Evolutionary conservation across 441 rosid genomes (phyloP).

Genomic region (Eutrema salsugineum): DNA sequence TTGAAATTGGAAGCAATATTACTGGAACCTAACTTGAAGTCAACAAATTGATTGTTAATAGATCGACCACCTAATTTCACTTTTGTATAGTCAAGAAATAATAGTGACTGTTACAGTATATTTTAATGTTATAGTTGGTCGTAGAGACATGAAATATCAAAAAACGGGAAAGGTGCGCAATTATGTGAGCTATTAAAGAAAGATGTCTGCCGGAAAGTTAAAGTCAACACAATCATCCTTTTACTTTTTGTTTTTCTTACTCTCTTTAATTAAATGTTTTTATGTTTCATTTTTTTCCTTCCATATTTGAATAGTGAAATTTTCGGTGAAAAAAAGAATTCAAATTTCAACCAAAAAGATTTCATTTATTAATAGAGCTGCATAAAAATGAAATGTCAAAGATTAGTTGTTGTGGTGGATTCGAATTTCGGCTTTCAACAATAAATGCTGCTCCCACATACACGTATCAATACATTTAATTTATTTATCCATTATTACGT

Average conservation of each 20-base stretch:
- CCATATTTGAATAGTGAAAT: neutral
- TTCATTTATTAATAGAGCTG: neutral
- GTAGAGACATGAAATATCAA: conserved; percentile 28
- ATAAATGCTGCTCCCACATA: conserved; percentile 20
- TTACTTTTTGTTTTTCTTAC: neutral
- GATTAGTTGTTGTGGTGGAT: neutral
- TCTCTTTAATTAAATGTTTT: neutral
- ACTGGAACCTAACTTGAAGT: neutral
- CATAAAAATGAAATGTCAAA: neutral
- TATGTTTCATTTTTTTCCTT: neutral
- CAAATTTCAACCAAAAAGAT: neutral
- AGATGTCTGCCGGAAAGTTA: conserved; percentile 19
- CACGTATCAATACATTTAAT: neutral
- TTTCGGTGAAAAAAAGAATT: neutral
- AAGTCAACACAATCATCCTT: conserved; percentile 19
- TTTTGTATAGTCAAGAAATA: neutral
- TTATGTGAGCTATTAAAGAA: conserved; percentile 24
- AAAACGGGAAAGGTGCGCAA: conserved; percentile 28
- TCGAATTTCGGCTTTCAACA: neutral
- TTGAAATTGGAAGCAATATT: neutral
- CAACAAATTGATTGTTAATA: conserved; percentile 10
- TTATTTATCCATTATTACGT: neutral
- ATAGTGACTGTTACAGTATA: neutral
- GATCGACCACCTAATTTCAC: conserved; percentile 18
- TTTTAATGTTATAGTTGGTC: conserved; percentile 4